Conservation (phyloP, 768 basidiomycete species). For the Gymnopilus junonius region DNA sequence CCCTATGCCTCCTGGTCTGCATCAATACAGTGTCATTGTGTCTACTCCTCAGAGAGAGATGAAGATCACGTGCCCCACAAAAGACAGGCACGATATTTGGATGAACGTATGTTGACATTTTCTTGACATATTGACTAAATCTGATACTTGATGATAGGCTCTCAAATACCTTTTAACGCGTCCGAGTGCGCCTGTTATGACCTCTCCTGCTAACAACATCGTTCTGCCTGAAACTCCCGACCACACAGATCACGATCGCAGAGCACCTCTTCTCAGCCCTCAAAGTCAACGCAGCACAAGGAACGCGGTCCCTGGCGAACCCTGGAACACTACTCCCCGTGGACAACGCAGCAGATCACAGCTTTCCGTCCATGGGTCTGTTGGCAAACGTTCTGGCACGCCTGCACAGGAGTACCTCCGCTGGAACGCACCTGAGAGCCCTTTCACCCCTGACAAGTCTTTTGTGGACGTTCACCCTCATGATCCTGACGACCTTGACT, state of each 20-base stretch:
- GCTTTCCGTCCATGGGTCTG: conserved; percentile 71
- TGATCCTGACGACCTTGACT: conserved; percentile 73
- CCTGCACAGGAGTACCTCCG: conserved; percentile 91
- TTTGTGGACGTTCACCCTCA: conserved; percentile 56
- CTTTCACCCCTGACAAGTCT: conserved; percentile 75
- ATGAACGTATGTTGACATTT: conserved; percentile 63
- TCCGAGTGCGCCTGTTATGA: conserved; percentile 49
- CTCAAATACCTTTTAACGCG: conserved; percentile 88
- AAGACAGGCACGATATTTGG: conserved; percentile 98
- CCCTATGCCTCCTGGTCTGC: conserved; percentile 92
- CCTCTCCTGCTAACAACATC: conserved; percentile 42
- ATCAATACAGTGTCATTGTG: conserved; percentile 92
- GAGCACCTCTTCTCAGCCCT: conserved; percentile 57
- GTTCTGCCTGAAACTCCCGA: conserved; percentile 52
- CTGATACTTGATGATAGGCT: conserved; percentile 55
- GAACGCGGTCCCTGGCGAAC: conserved; percentile 60
- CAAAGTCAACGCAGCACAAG: conserved; percentile 75
- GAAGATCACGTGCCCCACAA: conserved; percentile 96
- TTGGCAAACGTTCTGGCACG: conserved; percentile 87
- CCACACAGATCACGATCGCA: conserved; percentile 59
- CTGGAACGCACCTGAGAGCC: conserved; percentile 76
- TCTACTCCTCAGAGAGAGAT: conserved; percentile 95
- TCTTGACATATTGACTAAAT: conserved; percentile 9
- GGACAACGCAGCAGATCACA: conserved; percentile 82
- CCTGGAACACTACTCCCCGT: conserved; percentile 78